Evolutionary conservation across 2,329 filamentous ascomycete genomes (phyloP).

Genomic region (Microsporum audouinii): DNA sequence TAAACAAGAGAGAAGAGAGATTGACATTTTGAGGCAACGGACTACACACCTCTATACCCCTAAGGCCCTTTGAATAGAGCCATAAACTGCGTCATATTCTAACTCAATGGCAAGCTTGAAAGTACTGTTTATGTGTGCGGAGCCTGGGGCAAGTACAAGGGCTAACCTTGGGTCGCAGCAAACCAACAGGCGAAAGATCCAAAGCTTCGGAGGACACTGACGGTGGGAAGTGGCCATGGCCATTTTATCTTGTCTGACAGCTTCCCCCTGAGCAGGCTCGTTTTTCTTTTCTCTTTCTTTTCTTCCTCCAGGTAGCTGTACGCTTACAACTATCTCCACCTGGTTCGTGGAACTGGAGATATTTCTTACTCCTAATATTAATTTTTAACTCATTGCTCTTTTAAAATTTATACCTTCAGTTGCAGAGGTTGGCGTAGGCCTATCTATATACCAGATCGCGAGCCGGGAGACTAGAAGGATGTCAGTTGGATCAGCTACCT

Average conservation of each 20-base stretch:
- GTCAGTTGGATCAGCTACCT: background rate
- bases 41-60: background rate
- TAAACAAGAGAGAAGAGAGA: background rate
- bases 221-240: background rate
- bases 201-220: background rate
- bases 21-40: background rate
- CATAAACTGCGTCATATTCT: background rate
- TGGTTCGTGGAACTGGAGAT: background rate
- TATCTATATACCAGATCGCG: background rate
- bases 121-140: background rate
- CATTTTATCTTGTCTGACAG: background rate
- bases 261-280: background rate
- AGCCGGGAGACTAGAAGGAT: background rate
- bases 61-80: background rate
- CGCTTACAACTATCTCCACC: background rate
- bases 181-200: background rate
- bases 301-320: background rate
- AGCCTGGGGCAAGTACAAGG: background rate
- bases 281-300: background rate
- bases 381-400: background rate
- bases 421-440: background rate
- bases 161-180: background rate
- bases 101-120: background rate
- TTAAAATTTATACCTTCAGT: background rate
- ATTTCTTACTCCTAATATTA: background rate